phyloP scores from a whole-genome alignment of 2,329 filamentous ascomycete genomes.

The Ophiocordyceps camponoti-rufipedis region DNA sequence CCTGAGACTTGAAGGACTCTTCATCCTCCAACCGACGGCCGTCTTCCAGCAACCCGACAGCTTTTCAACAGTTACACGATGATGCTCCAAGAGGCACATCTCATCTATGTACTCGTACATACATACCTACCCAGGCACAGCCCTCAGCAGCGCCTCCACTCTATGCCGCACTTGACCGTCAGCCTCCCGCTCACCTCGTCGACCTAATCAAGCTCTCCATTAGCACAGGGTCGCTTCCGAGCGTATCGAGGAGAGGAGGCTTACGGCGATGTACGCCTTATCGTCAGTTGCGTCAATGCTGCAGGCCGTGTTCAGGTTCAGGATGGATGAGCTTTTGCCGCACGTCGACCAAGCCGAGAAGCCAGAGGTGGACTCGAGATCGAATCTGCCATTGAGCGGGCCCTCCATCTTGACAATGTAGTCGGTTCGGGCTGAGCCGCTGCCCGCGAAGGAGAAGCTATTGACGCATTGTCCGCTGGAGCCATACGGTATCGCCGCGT shows the following conservation, averaged over 20 bases:
- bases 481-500: not conserved
- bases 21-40: too few species aligned
- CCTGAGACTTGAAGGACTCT: too few species aligned
- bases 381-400: not conserved
- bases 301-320: not conserved
- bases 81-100: not conserved
- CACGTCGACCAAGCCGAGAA: not conserved
- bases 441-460: not conserved
- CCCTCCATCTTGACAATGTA: not conserved
- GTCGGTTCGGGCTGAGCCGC: not conserved
- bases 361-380: not conserved
- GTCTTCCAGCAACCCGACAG: too few species aligned
- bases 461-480: not conserved
- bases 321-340: not conserved
- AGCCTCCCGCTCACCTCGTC: constrained; percentile 10
- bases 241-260: not conserved
- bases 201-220: constrained; percentile 2
- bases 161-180: constrained; percentile 7
- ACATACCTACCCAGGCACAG: not conserved
- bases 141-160: constrained; percentile 5
- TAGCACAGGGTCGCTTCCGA: not conserved
- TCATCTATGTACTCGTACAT: not conserved
- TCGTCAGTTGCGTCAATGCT: not conserved
- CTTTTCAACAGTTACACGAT: too few species aligned
- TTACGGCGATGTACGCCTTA: not conserved